Conservation (phyloP, 1,139 yeast genomes). For the Citeromyces hawaiiensis region DNA sequence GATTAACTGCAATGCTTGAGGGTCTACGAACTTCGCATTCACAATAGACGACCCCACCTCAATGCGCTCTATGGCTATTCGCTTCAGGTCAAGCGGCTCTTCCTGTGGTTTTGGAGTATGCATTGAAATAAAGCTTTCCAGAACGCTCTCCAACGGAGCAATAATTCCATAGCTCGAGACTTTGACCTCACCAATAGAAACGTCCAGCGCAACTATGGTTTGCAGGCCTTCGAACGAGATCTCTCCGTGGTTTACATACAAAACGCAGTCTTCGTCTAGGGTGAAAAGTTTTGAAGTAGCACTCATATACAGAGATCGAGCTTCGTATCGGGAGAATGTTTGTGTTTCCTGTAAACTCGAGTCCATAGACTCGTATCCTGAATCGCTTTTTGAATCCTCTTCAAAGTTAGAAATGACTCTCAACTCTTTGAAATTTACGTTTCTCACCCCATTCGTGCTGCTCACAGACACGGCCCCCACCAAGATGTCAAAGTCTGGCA, state of each 20-base stretch:
- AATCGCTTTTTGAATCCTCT: constrained; percentile 22
- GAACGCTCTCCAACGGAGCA: not conserved
- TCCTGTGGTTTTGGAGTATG: not conserved
- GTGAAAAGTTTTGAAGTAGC: constrained; percentile 36
- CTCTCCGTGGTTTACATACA: constrained; percentile 20
- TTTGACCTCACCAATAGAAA: constrained; percentile 30
- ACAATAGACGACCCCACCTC: not conserved
- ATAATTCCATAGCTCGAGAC: constrained; percentile 17
- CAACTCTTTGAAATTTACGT: constrained; percentile 22
- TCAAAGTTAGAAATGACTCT: constrained; percentile 9
- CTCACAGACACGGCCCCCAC: constrained; percentile 26
- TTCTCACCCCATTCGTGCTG: constrained; percentile 34
- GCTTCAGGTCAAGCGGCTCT: constrained; percentile 1
- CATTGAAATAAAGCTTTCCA: not conserved
- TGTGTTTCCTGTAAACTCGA: constrained; percentile 45
- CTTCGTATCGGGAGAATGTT: constrained; percentile 56
- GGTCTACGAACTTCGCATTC: not conserved
- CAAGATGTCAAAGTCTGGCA: constrained; percentile 34
- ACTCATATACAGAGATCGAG: constrained; percentile 72
- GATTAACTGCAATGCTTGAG: not conserved
- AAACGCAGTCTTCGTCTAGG: constrained; percentile 9
- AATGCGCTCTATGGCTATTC: not conserved
- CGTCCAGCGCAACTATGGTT: constrained; percentile 28
- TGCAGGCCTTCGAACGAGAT: constrained; percentile 40
- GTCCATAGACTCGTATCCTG: constrained; percentile 6